Evolutionary conservation across 768 basidiomycete species (phyloP), one percentile per base, ranked within the genome.

Genomic region (Termitomyces sp.): DNA sequence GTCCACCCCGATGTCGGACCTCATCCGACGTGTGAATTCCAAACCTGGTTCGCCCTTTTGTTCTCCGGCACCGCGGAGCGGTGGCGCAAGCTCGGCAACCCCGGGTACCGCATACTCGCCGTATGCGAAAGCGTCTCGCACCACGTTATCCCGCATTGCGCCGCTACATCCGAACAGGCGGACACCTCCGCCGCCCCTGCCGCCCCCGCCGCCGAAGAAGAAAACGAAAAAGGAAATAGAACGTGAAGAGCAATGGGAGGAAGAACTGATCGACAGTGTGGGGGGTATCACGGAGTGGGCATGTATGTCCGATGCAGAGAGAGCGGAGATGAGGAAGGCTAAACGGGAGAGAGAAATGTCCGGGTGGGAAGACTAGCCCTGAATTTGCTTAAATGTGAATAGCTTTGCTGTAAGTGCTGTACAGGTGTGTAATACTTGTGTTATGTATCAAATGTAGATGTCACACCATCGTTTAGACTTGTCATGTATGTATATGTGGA

Each of bases 181-280:
- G 15, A 82, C 87, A 1, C 90, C 90, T 0, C 89, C 90, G 0
- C 89, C 87, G 0, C 86, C 87, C 0, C 78, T 75, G 2, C 90
- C 90, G 0, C 82, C 83, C 4, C 84, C 84, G 0, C 87, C 88
- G 5, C 84, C 85, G 46, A 82, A 79, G 60, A 88, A 85, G 72
- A 92, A 92, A 75, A 85, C 83, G 52, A 90, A 90, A 76, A 92
- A 91, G 68, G 83, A 89, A 70, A 70, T 88, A 24, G 81, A 85
- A 65, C 71, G 81, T 65, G 90, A 92, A 70, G 90, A 92, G 68
- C 81, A 79, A 64, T 90, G 90, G 81, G 89, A 91, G 66, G 83
- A 88, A 68, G 89, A 92, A 71, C 70, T 92, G 57, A 76, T 87
- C 26, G 90, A 92, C 60, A 83, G 76, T 44, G 74, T 88, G 3